These are phyloP conservation scores for Ashbya aceris DNA, from an alignment of 1,139 yeast species.

Conservation along the genomic window DNA sequence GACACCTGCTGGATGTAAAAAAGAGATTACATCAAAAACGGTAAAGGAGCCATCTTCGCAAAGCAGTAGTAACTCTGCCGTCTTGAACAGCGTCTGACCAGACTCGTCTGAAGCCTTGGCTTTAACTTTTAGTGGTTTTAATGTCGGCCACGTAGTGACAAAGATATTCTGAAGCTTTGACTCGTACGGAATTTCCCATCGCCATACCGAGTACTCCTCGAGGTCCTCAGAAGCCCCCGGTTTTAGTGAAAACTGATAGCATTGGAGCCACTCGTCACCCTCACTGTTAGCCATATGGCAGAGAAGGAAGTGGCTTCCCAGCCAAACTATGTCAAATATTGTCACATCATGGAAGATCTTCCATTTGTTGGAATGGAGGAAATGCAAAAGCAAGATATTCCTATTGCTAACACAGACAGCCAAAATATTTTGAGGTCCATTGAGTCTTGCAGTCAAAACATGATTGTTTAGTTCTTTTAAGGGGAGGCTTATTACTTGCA, in stretches of 20 bases:
- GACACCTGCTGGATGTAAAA: constrained; percentile 18
- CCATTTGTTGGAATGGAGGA: constrained; percentile 25
- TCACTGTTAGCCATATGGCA: constrained; percentile 19
- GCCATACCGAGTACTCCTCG: constrained; percentile 22
- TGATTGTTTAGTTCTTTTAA: constrained; percentile 26
- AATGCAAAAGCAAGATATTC: constrained; percentile 21
- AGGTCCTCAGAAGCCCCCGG: constrained; percentile 14
- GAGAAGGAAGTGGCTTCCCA: constrained; percentile 25
- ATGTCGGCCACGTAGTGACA: constrained; percentile 22
- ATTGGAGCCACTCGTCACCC: constrained; percentile 17
- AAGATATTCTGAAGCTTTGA: constrained; percentile 10
- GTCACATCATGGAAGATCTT: constrained; percentile 19
- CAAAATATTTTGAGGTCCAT: constrained; percentile 19
- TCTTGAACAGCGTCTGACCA: constrained; percentile 19
- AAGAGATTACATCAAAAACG: constrained; percentile 23
- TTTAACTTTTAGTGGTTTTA: constrained; percentile 20
- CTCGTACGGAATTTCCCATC: constrained; percentile 16
- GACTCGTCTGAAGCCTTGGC: constrained; percentile 12
- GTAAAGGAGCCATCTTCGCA: constrained; percentile 11
- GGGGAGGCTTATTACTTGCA: constrained; percentile 23
- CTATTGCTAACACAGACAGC: constrained; percentile 27
- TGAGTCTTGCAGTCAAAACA: constrained; percentile 17
- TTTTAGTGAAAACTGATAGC: constrained; percentile 22
- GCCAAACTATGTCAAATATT: constrained; percentile 25
- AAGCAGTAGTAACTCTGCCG: constrained; percentile 23